Percentiles rank a stretch among this genome's conserved stretches.
phyloP scores from a whole-genome alignment of 352 stramenopile genomes.

The Phytophthora pluvialis region DNA sequence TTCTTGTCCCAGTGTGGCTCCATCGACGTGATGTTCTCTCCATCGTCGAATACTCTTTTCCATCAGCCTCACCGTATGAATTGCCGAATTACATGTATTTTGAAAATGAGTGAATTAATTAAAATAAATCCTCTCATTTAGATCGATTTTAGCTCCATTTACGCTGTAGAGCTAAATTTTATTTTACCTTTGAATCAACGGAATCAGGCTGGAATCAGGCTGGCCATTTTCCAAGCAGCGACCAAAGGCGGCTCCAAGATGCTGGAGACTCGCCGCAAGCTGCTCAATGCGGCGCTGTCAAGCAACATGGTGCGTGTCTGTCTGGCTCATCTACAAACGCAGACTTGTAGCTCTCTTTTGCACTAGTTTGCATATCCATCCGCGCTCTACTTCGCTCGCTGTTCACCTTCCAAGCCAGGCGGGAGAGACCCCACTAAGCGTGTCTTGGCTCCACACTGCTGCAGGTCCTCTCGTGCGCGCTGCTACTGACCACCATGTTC shows the following conservation, averaged over 20 bases:
- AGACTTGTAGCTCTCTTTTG: background rate
- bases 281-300: conserved; percentile 75
- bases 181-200: too few species aligned
- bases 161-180: background rate
- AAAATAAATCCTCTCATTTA: too few species aligned
- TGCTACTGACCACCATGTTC: conserved; percentile 77
- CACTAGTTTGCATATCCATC: conserved; percentile 12
- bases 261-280: conserved; percentile 67
- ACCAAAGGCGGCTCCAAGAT: conserved; percentile 28
- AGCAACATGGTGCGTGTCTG: conserved; percentile 64
- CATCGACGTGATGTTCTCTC: too few species aligned
- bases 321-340: background rate
- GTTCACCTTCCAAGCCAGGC: background rate
- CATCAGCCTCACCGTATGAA: too few species aligned
- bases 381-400: conserved; percentile 5
- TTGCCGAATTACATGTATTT: too few species aligned
- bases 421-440: conserved; percentile 18
- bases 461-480: conserved; percentile 61
- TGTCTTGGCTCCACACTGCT: background rate
- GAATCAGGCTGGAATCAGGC: too few species aligned
- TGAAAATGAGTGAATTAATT: too few species aligned
- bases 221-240: background rate
- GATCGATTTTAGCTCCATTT: too few species aligned
- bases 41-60: too few species aligned
- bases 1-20: too few species aligned